Evolutionary conservation across 2,329 filamentous ascomycete species (phyloP).

Genomic region (Sclerotinia trifoliorum): DNA sequence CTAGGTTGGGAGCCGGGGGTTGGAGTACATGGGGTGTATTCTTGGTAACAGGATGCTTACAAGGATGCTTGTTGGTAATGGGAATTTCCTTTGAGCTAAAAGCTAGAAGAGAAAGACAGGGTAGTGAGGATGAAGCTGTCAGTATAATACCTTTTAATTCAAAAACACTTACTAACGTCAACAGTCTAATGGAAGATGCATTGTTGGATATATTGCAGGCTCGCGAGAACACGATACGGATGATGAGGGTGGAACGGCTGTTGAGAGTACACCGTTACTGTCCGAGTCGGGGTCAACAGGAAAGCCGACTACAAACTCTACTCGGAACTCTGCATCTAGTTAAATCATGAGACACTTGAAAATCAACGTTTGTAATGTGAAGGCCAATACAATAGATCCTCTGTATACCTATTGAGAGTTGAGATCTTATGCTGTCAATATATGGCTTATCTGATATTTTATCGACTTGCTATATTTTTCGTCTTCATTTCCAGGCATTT

Average conservation of each 20-base stretch:
- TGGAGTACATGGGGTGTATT: constrained; percentile 98
- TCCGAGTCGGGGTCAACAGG: constrained; percentile 15
- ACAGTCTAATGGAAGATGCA: constrained; percentile 24
- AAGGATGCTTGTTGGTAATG: constrained; percentile 78
- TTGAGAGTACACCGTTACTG: constrained; percentile 24
- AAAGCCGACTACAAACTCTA: background rate
- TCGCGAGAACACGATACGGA: constrained; percentile 24
- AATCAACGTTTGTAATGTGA: background rate
- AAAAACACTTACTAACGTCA: constrained; percentile 16
- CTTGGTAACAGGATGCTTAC: constrained; percentile 79
- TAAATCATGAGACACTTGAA: background rate
- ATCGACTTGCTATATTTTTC: background rate
- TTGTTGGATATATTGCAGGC: constrained; percentile 26
- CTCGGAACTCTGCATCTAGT: constrained; percentile 9
- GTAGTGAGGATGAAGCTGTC: constrained; percentile 25
- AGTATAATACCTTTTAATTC: constrained; percentile 8
- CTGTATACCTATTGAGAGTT: background rate
- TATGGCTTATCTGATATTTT: background rate
- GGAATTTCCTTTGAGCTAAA: constrained; percentile 71
- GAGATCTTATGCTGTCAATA: background rate
- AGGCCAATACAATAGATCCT: background rate
- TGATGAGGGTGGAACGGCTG: constrained; percentile 27
- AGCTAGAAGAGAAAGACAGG: constrained; percentile 28
- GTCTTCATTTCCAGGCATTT: background rate
- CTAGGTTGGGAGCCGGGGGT: constrained; percentile 73